phyloP scores from a whole-genome alignment of 139 green algal genomes.

The Helicosporidium sp. region DNA sequence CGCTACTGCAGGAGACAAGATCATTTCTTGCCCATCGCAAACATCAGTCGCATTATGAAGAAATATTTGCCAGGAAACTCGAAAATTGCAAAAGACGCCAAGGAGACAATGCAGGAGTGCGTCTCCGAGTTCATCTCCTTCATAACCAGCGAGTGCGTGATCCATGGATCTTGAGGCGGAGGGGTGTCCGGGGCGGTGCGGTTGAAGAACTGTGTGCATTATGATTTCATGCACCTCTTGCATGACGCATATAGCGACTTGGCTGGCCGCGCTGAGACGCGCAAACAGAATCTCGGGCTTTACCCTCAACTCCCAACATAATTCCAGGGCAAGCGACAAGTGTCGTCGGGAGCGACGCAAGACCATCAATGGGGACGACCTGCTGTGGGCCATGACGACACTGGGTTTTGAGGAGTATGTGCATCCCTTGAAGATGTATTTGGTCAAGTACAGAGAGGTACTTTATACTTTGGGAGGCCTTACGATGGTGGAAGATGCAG shows the following conservation, averaged over 20 bases:
- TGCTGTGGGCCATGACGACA: conserved; percentile 93
- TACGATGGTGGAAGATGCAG: too few relatives aligned
- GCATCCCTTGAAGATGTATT: conserved; percentile 85
- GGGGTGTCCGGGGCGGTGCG: neutral
- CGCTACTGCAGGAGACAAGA: conserved; percentile 56
- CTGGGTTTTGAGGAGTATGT: conserved; percentile 95
- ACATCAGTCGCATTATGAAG: conserved; percentile 99
- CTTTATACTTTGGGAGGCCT: too few relatives aligned
- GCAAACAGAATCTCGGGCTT: too few relatives aligned
- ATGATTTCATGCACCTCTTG: too few relatives aligned
- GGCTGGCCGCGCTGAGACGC: too few relatives aligned
- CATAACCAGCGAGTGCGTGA: conserved; percentile 92
- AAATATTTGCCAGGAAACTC: conserved; percentile 65
- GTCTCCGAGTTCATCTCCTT: conserved; percentile 98
- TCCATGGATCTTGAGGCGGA: neutral
- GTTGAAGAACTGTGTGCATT: neutral
- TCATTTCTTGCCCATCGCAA: conserved; percentile 90
- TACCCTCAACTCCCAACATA: neutral
- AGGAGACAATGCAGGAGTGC: conserved; percentile 98
- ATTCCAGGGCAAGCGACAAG: conserved; percentile 86
- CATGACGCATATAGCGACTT: too few relatives aligned
- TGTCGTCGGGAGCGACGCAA: conserved; percentile 96
- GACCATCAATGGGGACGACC: conserved; percentile 96
- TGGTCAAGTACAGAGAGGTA: conserved; percentile 84
- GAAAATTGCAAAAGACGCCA: conserved; percentile 98